Conservation (phyloP, 768 basidiomycete species). For the Chalciporus sphaerocephalus region DNA sequence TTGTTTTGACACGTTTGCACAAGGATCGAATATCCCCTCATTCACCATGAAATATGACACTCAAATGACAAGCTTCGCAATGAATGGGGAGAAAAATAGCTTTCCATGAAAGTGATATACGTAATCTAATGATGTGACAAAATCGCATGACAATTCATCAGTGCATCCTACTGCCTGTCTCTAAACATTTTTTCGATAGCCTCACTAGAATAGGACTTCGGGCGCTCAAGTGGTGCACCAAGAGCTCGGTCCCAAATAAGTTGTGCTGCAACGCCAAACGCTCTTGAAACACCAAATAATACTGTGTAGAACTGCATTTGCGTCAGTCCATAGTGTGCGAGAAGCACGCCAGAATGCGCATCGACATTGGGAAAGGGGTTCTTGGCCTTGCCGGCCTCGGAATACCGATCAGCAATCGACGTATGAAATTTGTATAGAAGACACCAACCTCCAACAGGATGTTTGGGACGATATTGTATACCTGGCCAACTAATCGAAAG, state of each 20-base stretch:
- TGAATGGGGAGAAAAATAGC: too few species aligned
- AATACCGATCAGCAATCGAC: background rate
- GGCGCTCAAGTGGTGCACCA: conserved; percentile 86
- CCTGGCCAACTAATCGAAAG: conserved; percentile 91
- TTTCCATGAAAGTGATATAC: background rate
- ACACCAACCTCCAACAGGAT: conserved; percentile 73
- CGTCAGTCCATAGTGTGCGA: conserved; percentile 80
- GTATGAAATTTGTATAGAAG: background rate
- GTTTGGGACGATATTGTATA: conserved; percentile 83
- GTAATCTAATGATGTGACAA: background rate
- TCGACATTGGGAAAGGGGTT: conserved; percentile 98
- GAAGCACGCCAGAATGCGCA: conserved; percentile 88
- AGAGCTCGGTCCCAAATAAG: conserved; percentile 92
- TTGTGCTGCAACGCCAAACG: conserved; percentile 84
- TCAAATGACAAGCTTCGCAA: too few species aligned
- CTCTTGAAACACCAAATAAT: conserved; percentile 93
- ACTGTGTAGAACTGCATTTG: conserved; percentile 98
- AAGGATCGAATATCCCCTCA: too few species aligned
- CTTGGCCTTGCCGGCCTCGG: conserved; percentile 84
- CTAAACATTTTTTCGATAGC: conserved; percentile 79
- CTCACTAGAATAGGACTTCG: conserved; percentile 84
- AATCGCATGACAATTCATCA: background rate
- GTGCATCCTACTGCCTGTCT: conserved; percentile 31
- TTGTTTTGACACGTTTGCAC: too few species aligned
- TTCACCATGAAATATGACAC: too few species aligned